Evolutionary conservation across 345 rosid genomes (phyloP).

Genomic region (Mallotus nudiflorus): DNA sequence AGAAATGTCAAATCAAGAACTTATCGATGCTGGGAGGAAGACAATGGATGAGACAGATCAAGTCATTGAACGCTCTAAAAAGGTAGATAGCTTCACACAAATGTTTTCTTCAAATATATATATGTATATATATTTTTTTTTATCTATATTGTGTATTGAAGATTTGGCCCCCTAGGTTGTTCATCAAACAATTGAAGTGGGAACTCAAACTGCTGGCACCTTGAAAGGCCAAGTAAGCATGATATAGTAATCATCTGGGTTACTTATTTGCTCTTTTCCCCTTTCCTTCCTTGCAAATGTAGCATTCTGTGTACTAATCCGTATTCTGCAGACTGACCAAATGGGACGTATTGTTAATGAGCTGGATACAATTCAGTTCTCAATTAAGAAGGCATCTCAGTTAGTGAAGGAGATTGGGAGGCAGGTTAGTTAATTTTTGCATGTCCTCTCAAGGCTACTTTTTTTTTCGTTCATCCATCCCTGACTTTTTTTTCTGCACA

Average conservation of each 20-base stretch:
- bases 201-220: slow-evolving; percentile 88
- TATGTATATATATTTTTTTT: too few relatives aligned
- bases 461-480: neutral
- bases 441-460: slow-evolving; percentile 3
- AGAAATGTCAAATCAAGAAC: slow-evolving; percentile 98
- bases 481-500: slow-evolving; percentile 13
- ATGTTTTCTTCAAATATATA: slow-evolving; percentile 5
- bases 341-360: slow-evolving; percentile 97
- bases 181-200: slow-evolving; percentile 96
- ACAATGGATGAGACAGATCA: slow-evolving; percentile 99
- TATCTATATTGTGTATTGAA: slow-evolving; percentile 19
- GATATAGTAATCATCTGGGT: neutral
- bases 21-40: slow-evolving; percentile 68
- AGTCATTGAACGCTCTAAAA: slow-evolving; percentile 87
- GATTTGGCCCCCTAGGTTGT: slow-evolving; percentile 60
- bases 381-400: slow-evolving; percentile 97
- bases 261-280: neutral
- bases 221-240: slow-evolving; percentile 89
- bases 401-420: slow-evolving; percentile 98
- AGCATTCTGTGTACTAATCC: slow-evolving; percentile 18
- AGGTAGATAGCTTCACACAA: slow-evolving; percentile 38
- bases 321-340: slow-evolving; percentile 82
- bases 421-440: slow-evolving; percentile 56
- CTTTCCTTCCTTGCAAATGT: neutral
- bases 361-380: slow-evolving; percentile 96